Conservation (phyloP, 345 rosid species). For the Eucalyptus curtisii region DNA sequence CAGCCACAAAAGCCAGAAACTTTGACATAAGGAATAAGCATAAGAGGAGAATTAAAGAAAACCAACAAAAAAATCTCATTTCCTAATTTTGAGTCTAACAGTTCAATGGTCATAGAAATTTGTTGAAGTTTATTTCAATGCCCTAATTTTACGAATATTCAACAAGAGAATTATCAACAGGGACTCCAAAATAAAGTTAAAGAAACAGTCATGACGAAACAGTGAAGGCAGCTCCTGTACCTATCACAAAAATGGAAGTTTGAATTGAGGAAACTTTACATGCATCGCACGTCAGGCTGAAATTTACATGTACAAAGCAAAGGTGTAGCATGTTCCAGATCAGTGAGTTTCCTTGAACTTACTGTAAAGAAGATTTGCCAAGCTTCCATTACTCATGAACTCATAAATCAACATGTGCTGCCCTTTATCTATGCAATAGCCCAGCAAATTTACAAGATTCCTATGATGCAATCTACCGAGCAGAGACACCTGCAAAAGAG, state of each 20-base stretch:
- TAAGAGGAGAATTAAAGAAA: neutral
- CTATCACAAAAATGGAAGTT: neutral
- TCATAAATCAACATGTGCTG: constrained; percentile 71
- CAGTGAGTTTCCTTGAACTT: constrained; percentile 11
- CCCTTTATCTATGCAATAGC: constrained; percentile 84
- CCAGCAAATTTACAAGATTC: constrained; percentile 87
- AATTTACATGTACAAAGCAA: neutral
- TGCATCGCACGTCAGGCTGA: neutral
- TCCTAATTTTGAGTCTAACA: neutral
- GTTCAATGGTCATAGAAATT: neutral
- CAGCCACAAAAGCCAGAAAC: neutral
- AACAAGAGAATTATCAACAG: neutral
- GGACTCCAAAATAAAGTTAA: neutral
- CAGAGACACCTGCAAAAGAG: constrained; percentile 52
- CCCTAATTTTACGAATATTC: neutral
- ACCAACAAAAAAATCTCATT: neutral
- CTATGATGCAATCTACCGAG: constrained; percentile 95
- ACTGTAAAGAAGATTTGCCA: constrained; percentile 72
- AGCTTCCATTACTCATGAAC: constrained; percentile 97
- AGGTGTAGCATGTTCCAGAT: neutral
- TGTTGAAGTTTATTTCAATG: neutral
- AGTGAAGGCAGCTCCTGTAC: neutral
- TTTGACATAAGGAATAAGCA: neutral
- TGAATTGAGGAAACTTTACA: neutral
- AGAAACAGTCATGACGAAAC: neutral